Evolutionary conservation across 148 eudicot genomes (phyloP), one percentile per base, ranked within the genome.

Genomic region (Arctostaphylos glauca): DNA sequence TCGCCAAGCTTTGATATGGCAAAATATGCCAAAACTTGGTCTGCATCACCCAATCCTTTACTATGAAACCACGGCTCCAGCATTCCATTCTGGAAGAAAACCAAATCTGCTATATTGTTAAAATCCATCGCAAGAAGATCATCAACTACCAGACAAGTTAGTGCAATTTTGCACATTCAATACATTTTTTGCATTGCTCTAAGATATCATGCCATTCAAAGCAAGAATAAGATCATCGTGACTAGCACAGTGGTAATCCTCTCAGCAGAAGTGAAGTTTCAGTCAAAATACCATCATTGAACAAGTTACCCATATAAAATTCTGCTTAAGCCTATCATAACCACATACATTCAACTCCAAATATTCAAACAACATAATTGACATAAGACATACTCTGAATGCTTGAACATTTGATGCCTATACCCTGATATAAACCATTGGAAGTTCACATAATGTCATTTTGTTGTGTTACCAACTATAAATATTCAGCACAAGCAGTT

Each of bases 41-140:
- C 92, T 3, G 95, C 93, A 46, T 92, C 95, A 74, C 92, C 91
- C 43, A 96, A 91, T 49, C 94, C 98, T 89, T 94, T 96, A 86
- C 90, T 91, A 44, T 94, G 83, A 78, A 96, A 91, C 99, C 98
- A 96, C 0, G 98, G 98, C 85, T 96, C 99, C 91, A 96, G 89
- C 98, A 96, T 96, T 73, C 99, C 99, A 85, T 96, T 96, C 99
- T 96, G 99, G 99, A 96, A 96, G 92, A 96, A 96, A 9, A 96
- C 98, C 97, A 96, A 93, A 89, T 96, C 99, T 96, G 98, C 94
- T 91, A 88, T 91, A 93, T 90, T 87, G 87, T 96, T 81, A 94
- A 83, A 79, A 87, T 84, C 79, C 86, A 83, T 84, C 55, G 38
- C 8, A 58, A 54, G 4, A 50, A n/a, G 38, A 50, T 47, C 60